These are phyloP conservation scores for Backusella liffmaniae DNA, from an alignment of 192 early-diverging fungal species.

Conservation along the genomic window DNA sequence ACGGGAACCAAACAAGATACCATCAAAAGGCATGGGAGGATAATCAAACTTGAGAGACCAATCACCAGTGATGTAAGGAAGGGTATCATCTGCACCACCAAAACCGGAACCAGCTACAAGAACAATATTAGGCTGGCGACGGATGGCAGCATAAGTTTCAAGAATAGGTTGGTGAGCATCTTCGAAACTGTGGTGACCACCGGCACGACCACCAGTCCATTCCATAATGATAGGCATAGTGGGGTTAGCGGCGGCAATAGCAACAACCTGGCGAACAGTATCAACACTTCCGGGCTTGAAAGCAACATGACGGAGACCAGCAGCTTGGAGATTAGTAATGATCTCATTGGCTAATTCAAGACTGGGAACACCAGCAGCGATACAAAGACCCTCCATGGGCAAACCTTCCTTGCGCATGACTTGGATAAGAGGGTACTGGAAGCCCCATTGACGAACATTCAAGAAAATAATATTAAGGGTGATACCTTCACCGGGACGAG, in stretches of 20 bases:
- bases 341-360: constrained; percentile 83
- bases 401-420: constrained; percentile 80
- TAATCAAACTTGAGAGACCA: constrained; percentile 79
- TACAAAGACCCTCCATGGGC: constrained; percentile 88
- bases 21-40: constrained; percentile 95
- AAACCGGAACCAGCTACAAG: constrained; percentile 92
- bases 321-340: constrained; percentile 65
- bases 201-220: constrained; percentile 96
- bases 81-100: constrained; percentile 80
- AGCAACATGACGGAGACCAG: constrained; percentile 79
- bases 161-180: constrained; percentile 92
- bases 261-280: constrained; percentile 73
- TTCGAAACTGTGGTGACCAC: constrained; percentile 96
- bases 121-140: constrained; percentile 75
- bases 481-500: constrained; percentile 81
- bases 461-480: constrained; percentile 91
- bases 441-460: constrained; percentile 88
- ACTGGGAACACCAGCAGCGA: constrained; percentile 91
- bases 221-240: constrained; percentile 88
- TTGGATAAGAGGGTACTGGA: constrained; percentile 81
- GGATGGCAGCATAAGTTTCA: constrained; percentile 82
- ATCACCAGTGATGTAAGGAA: constrained; percentile 92
- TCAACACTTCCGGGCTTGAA: constrained; percentile 83
- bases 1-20: constrained; percentile 93
- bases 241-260: constrained; percentile 79